Evolutionary conservation across 805 yeast genomes (phyloP).

Genomic region (Lachancea dasiensis): DNA sequence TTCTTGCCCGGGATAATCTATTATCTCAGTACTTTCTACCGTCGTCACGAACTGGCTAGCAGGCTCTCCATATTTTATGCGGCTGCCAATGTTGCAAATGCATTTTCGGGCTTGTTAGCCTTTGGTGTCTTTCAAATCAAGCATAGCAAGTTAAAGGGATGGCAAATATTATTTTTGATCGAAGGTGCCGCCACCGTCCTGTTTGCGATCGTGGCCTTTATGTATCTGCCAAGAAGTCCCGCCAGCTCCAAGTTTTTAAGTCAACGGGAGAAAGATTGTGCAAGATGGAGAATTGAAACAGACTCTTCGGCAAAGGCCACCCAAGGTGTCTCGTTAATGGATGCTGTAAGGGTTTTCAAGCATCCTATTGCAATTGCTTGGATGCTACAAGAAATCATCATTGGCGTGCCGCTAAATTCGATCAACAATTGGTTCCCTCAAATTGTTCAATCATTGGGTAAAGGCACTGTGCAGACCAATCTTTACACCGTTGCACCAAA

Average conservation of each 20-base stretch:
- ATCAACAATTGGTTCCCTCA: slow-evolving; percentile 47
- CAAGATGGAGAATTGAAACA: slow-evolving; percentile 36
- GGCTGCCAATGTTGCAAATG: slow-evolving; percentile 27
- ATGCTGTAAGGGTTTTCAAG: slow-evolving; percentile 39
- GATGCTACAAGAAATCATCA: slow-evolving; percentile 40
- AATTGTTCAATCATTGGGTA: slow-evolving; percentile 35
- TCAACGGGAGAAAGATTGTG: slow-evolving; percentile 34
- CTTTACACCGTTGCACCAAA: slow-evolving; percentile 45
- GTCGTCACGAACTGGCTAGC: slow-evolving; percentile 34
- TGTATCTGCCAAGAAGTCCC: slow-evolving; percentile 38
- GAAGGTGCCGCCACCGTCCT: slow-evolving; percentile 42
- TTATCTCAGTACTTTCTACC: slow-evolving; percentile 37
- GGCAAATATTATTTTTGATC: slow-evolving; percentile 46
- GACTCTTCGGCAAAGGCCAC: slow-evolving; percentile 41
- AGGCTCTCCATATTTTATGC: slow-evolving; percentile 36
- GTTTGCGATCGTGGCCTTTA: slow-evolving; percentile 34
- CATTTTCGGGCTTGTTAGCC: slow-evolving; percentile 39
- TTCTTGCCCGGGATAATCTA: slow-evolving; percentile 38
- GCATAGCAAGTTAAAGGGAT: slow-evolving; percentile 35
- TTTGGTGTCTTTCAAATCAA: slow-evolving; percentile 36
- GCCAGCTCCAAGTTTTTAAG: slow-evolving; percentile 38
- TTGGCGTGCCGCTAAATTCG: slow-evolving; percentile 48
- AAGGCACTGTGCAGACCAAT: slow-evolving; percentile 38
- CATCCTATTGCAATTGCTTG: slow-evolving; percentile 42
- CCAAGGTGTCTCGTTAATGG: slow-evolving; percentile 34